Evolutionary conservation across 2,329 filamentous ascomycete genomes (phyloP).

Genomic region (Pseudocercospora pini-densiflorae): DNA sequence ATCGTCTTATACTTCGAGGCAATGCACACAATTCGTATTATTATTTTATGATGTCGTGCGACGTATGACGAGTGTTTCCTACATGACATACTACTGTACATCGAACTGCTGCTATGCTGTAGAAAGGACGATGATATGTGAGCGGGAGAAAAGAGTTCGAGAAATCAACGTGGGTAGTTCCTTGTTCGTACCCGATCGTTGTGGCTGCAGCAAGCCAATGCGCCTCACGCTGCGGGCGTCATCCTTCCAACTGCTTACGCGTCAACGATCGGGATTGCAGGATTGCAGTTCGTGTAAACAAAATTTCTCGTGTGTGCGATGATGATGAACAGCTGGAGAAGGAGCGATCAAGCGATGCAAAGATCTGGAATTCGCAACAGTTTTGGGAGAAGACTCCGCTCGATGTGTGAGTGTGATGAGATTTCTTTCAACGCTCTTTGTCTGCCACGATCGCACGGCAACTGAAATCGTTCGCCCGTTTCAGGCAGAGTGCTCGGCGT

Average conservation of each 20-base stretch:
- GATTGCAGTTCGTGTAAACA: conserved; percentile 1
- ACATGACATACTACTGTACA: too few species aligned
- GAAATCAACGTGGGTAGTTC: background rate
- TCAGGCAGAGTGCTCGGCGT: background rate
- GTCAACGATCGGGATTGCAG: conserved; percentile 2
- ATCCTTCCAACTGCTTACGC: conserved; percentile 10
- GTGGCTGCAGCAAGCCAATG: background rate
- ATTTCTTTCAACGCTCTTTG: background rate
- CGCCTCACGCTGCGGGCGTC: conserved; percentile 1
- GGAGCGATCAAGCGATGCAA: background rate
- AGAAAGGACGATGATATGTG: background rate
- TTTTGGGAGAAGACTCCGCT: too few species aligned
- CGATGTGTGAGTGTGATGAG: background rate
- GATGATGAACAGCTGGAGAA: background rate
- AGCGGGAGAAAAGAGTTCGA: background rate
- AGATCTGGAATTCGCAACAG: too few species aligned
- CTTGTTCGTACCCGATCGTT: background rate
- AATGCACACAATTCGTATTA: conserved; percentile 2
- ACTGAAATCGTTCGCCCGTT: background rate
- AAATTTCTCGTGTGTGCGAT: background rate
- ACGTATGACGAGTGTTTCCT: background rate
- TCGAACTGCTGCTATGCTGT: background rate
- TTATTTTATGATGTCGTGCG: background rate
- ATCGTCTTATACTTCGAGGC: conserved; percentile 1
- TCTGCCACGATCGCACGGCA: background rate